Percentiles rank a stretch among this genome's conserved stretches.
These are phyloP conservation scores for Tetradesmus lagerheimii DNA, from an alignment of 139 green algal genomes.

Conservation along the genomic window DNA sequence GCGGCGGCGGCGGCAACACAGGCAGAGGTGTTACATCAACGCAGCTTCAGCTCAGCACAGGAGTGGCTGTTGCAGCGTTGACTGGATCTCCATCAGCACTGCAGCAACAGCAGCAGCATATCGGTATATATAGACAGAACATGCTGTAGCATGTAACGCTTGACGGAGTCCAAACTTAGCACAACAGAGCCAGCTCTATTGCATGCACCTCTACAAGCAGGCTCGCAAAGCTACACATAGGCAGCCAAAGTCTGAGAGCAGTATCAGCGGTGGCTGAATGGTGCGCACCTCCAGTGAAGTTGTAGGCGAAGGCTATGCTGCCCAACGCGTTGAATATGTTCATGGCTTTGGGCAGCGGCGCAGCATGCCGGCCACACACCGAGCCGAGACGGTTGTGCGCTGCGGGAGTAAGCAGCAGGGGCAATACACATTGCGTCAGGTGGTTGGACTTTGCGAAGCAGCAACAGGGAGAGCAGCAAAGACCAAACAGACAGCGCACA, in stretches of 20 bases:
- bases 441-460: too few relatives aligned
- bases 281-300: conserved; percentile 37
- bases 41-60: too few relatives aligned
- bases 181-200: too few relatives aligned
- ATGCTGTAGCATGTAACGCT: too few relatives aligned
- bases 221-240: too few relatives aligned
- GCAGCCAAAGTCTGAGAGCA: neutral
- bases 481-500: too few relatives aligned
- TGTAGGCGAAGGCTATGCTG: conserved; percentile 65
- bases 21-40: too few relatives aligned
- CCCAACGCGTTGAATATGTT: conserved; percentile 70
- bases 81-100: conserved; percentile 49
- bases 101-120: conserved; percentile 1
- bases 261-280: too few relatives aligned
- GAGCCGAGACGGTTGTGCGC: conserved; percentile 24
- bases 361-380: neutral
- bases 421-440: neutral
- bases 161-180: too few relatives aligned
- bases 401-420: conserved; percentile 4
- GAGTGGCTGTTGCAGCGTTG: conserved; percentile 55
- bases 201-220: too few relatives aligned
- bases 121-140: too few relatives aligned
- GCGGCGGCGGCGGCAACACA: neutral
- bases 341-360: conserved; percentile 51
- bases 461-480: too few relatives aligned